Base-by-base conservation (phyloP, 2,329 filamentous ascomycete species). In the Zymoseptoria passerinii region DNA sequence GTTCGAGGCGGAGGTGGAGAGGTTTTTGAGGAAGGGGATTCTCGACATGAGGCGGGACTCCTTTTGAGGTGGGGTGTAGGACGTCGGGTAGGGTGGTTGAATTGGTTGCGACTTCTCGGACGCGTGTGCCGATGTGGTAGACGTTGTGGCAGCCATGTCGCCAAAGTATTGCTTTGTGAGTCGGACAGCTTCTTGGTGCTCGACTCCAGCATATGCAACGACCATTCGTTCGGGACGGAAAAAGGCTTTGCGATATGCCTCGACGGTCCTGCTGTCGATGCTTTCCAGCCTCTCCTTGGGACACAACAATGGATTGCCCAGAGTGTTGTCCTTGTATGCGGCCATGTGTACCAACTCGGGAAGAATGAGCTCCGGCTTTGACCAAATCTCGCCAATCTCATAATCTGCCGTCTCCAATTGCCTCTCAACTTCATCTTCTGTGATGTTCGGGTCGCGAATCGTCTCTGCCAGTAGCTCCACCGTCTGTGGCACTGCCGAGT, bases 381-480 rank as follows among this genome's bases (percentile, higher is more conserved):
- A 87, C 94, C 94, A 99, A 58, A 99, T 97, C 78, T 97, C 94
- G 23, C 85, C 85, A 72, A 99, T 94, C 76, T 99, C 94, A 72
- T 97, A 99, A 55, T 92, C 85, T 8, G 92, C 94, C 6, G 92
- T 97, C 71, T 89, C 85, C 20, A 99, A 79, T 76, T 99, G 94
- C 72, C 91, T 85, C 19, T 81, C 76, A 0, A 99, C 89, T 75
- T 99, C 94, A 19, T 89, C 84, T 27, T 95, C 88, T 8, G 90
- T 95, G 65, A 97, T 87, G 57, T 81, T 74, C 5, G 94, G 90
- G 65, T 95, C 83, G 59, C 90, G 87, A 62, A 99, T 95, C 29
- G 94, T 97, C 74, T 99, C 94, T 59, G 94, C 92, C 48, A 99
- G 83, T 18, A 99, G 77, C 28, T 81, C 90, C 23, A 95, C 83